Evolutionary conservation across 331 rosid genomes (phyloP).

Genomic region (Spiraea crenata): DNA sequence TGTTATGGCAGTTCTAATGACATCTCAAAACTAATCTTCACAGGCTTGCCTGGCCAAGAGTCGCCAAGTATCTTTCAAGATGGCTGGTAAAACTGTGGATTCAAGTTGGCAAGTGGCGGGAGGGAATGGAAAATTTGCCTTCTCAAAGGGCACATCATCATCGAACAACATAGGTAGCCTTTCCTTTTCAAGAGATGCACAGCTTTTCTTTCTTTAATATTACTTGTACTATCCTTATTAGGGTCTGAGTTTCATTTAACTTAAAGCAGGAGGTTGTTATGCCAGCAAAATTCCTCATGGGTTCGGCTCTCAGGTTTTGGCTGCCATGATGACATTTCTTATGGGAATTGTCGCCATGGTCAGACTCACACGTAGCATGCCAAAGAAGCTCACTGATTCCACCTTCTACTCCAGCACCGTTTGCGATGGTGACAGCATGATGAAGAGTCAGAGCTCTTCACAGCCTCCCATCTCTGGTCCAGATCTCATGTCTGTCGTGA

Average conservation of each 20-base stretch:
- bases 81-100: slow-evolving; percentile 41
- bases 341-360: slow-evolving; percentile 82
- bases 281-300: slow-evolving; percentile 43
- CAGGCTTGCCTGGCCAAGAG: slow-evolving; percentile 44
- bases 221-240: not conserved
- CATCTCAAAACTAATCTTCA: slow-evolving; percentile 21
- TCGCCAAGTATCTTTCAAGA: slow-evolving; percentile 12
- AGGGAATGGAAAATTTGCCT: slow-evolving; percentile 7
- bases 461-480: slow-evolving; percentile 28
- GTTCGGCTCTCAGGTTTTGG: slow-evolving; percentile 51
- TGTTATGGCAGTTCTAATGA: slow-evolving; percentile 6
- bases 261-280: slow-evolving; percentile 32
- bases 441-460: slow-evolving; percentile 33
- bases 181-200: not conserved
- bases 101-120: slow-evolving; percentile 24
- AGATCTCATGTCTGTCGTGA: slow-evolving; percentile 60
- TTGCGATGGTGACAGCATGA: slow-evolving; percentile 28
- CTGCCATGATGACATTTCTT: slow-evolving; percentile 69
- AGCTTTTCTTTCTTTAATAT: not conserved
- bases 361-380: slow-evolving; percentile 68
- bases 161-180: slow-evolving; percentile 1
- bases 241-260: not conserved
- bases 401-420: slow-evolving; percentile 57
- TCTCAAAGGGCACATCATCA: slow-evolving; percentile 49
- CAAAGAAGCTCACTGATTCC: slow-evolving; percentile 72